Evolutionary conservation across 2,329 filamentous ascomycete genomes (phyloP), one percentile per base, ranked within the genome.

Genomic region (Blastomyces emzantsi): DNA sequence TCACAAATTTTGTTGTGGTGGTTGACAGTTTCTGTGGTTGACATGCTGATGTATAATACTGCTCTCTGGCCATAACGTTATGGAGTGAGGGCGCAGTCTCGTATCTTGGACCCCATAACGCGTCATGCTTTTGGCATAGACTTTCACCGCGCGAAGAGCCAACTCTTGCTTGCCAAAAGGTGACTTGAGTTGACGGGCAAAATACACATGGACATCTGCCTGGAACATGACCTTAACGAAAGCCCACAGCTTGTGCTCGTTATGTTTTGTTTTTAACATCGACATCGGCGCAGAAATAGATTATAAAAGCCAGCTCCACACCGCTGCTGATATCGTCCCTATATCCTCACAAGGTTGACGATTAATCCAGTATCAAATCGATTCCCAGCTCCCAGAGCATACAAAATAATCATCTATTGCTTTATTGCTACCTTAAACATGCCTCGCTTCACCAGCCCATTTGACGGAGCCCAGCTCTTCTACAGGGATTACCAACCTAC

Each of bases 401-500:
- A 33, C 19, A 9, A 55, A 17, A 30, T 33, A 30, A 1, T 17
- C 28, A 8, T 52, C 6, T 62, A 57, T 39, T 39, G 43, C 28
- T 52, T 17, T 62, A 57, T 39, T 39, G 43, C 45, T 17, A 17
- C 17, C 51, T 56, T 36, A 57, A 64, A n/a, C 25, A 69, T 69
- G 68, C 68, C 68, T 66, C 67, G 68, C 36, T 69, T 67, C 61
- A 68, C 36, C 55, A 67, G 67, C 55, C 67, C 67, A 4, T 64
- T 69, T 45, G 68, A 69, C 43, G 67, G 64, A 45, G 66, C 66
- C 41, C 67, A 67, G 19, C 64, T 69, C 33, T 69, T 69, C 62
- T 69, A 69, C 60, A 64, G 66, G 11, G 68, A 69, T 64, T 68
- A 72, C 62, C 62, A 54, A n/a, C 70, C 71, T 19, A 60, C 66